Percentiles rank a stretch among this genome's conserved stretches.
These are phyloP conservation scores for Sporothrix dimorphospora DNA, from an alignment of 2,329 filamentous ascomycete genomes.

Conservation along the genomic window DNA sequence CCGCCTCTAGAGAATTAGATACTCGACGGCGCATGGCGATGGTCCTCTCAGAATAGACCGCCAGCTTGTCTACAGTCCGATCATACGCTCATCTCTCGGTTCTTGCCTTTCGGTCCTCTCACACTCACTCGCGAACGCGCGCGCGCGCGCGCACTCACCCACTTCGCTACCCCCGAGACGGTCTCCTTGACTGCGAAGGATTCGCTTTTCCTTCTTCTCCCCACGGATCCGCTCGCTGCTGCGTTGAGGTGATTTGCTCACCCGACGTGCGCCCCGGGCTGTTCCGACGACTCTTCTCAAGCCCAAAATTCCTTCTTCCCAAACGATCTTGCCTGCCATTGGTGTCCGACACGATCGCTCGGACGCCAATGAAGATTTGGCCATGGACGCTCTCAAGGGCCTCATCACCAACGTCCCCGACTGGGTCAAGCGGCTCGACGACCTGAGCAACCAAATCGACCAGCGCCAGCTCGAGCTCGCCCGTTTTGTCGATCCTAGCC, in stretches of 20 bases:
- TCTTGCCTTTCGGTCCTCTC: neutral
- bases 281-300: neutral
- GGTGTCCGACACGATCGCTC: neutral
- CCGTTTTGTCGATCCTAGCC: conserved; percentile 37
- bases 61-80: neutral
- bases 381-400: conserved; percentile 59
- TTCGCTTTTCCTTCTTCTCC: neutral
- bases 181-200: neutral
- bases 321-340: neutral
- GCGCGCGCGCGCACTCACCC: neutral
- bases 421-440: conserved; percentile 62
- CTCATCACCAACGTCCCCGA: conserved; percentile 60
- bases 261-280: neutral
- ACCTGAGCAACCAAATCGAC: conserved; percentile 63
- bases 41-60: neutral
- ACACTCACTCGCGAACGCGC: neutral
- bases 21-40: neutral
- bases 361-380: conserved; percentile 11
- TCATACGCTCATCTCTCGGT: neutral
- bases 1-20: neutral
- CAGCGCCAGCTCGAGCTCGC: conserved; percentile 65
- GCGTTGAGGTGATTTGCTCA: conserved; percentile 1
- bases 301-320: neutral
- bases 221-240: neutral
- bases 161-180: neutral